Base-by-base conservation (phyloP, 1,139 yeast species). In the Suhomyces wounanorum region DNA sequence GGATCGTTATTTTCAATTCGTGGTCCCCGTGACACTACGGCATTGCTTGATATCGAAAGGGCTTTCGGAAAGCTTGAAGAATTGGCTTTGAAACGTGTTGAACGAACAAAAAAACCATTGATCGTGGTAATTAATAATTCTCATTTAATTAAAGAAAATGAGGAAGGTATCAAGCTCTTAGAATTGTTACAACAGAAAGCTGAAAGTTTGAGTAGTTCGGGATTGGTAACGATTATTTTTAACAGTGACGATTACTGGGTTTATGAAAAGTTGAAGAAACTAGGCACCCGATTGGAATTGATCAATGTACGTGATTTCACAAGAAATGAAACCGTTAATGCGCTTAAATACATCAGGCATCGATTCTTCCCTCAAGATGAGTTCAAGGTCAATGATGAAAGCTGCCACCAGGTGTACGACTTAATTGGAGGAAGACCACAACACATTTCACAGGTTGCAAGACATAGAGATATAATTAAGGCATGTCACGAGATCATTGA, bases 191-290 rank as follows among this genome's bases (percentile, higher is more conserved):
- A 89, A 59, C 96, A 89, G 60, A 88, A 89, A 62, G 96, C 96
- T 0, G 96, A 89, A 62, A 68, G 84, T 13, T 73, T 89, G 43
- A 82, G 92, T 57, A 94, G 94, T 2, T 78, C 90, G 0, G 92
- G 94, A 0, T 71, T 89, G 49, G 85, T 85, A 14, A 89, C 95
- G 0, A 81, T 88, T 67, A 72, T 89, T 4, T 88, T 89, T 72
- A 87, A 87, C 60, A 83, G 90, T 55, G 96, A 89, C 66, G 96
- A 89, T 61, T 89, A 89, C 66, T 89, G 96, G 96, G 80, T 89
- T 1, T 89, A 87, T 64, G 96, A 89, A 60, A 81, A 90, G 52
- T 71, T 89, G 56, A 87, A 86, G 60, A 81, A 78, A 54, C 71
- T 87, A 18, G 91, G 92, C 0, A 89, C 96, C 0, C 75, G 94